A percentile compares a stretch with the other conserved stretches of the same genome.
Evolutionary conservation across 2,329 filamentous ascomycete species (phyloP).

Genomic region (Knoxdaviesia capensis): DNA sequence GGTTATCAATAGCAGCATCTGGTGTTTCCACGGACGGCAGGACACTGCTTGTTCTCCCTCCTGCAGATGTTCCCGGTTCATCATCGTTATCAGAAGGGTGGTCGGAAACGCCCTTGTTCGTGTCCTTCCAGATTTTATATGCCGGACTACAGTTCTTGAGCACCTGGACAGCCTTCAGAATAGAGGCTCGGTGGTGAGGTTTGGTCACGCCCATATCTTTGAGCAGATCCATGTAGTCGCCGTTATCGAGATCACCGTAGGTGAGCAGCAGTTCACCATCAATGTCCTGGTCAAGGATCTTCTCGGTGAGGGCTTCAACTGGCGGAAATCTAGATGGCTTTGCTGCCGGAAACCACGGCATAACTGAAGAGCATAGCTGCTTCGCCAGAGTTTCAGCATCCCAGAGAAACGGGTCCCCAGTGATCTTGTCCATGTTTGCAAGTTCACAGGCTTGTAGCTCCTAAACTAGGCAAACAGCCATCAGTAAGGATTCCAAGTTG

Average conservation of each 20-base stretch:
- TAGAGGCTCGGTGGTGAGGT: conserved; percentile 22
- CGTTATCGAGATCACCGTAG: conserved; percentile 22
- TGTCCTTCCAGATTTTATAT: conserved; percentile 4
- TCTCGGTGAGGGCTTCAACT: conserved; percentile 23
- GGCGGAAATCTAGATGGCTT: conserved; percentile 16
- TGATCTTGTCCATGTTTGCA: too few relatives aligned
- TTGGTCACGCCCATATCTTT: conserved; percentile 34
- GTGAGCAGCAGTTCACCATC: conserved; percentile 45
- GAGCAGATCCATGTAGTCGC: conserved; percentile 27
- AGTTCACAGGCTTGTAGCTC: too few relatives aligned
- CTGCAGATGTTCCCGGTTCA: background rate
- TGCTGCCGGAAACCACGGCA: conserved; percentile 23
- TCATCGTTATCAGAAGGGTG: background rate
- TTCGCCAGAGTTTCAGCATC: conserved; percentile 43
- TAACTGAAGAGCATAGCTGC: conserved; percentile 37
- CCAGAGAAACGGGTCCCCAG: conserved; percentile 57
- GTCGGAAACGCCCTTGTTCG: background rate
- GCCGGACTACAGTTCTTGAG: conserved; percentile 6
- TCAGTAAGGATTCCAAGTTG: too few relatives aligned
- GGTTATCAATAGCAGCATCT: background rate
- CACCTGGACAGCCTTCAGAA: conserved; percentile 3
- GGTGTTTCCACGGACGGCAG: background rate
- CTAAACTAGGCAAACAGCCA: too few relatives aligned
- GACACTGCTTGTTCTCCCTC: background rate
- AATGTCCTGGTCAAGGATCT: conserved; percentile 40